Conservation (phyloP, 2,329 filamentous ascomycete genomes). For the Massarina eburnea region DNA sequence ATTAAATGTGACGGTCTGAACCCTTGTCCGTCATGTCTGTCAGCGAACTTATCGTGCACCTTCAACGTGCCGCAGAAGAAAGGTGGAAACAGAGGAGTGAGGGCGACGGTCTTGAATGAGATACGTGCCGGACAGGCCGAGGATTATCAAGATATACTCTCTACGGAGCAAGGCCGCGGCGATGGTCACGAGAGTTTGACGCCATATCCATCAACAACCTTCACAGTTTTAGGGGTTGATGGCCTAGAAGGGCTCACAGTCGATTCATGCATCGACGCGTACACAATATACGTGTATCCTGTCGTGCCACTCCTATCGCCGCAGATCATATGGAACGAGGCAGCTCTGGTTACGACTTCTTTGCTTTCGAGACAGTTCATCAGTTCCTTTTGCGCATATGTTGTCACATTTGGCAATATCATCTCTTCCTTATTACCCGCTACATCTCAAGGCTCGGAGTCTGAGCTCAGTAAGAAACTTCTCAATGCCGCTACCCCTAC, state of each 20-base stretch:
- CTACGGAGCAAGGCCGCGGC: background rate
- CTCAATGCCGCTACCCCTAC: constrained; percentile 28
- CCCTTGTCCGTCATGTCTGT: constrained; percentile 70
- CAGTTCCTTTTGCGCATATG: constrained; percentile 42
- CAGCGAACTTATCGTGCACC: constrained; percentile 62
- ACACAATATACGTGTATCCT: constrained; percentile 67
- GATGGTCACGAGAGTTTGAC: background rate
- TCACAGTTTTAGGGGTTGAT: constrained; percentile 14
- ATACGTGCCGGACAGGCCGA: constrained; percentile 63
- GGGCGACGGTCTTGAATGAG: constrained; percentile 75
- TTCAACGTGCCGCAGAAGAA: constrained; percentile 76
- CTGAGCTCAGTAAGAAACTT: constrained; percentile 17
- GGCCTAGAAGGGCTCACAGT: constrained; percentile 54
- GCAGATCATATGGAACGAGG: constrained; percentile 23
- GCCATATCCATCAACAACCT: background rate
- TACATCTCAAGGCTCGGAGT: background rate
- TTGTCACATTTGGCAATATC: constrained; percentile 27
- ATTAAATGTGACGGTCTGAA: constrained; percentile 73
- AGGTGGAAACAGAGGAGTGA: constrained; percentile 73
- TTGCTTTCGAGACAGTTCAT: constrained; percentile 35
- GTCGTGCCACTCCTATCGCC: constrained; percentile 44
- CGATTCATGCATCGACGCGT: constrained; percentile 68
- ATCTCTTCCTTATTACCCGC: constrained; percentile 1
- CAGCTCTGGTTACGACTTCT: constrained; percentile 17
- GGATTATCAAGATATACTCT: background rate